A percentile compares a stretch with the other conserved stretches of the same genome.
Conservation (phyloP, 73 alveolate genomes). For the Paramecium biaurelia region DNA sequence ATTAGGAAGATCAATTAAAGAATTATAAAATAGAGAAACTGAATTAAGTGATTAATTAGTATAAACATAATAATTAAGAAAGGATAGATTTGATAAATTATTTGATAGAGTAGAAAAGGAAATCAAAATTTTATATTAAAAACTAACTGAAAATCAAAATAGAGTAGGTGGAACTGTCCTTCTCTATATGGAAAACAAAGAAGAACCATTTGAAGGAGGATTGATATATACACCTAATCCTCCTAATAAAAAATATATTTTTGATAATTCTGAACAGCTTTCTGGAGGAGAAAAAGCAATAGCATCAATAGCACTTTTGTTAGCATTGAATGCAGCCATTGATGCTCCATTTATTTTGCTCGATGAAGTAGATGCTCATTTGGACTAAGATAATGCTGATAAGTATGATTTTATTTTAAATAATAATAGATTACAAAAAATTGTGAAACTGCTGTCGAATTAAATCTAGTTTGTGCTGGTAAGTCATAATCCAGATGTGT, state of each 20-base stretch:
- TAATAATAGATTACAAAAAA: not conserved
- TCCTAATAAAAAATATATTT: constrained; percentile 87
- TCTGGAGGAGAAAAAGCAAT: constrained; percentile 97
- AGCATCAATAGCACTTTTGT: constrained; percentile 83
- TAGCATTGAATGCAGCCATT: constrained; percentile 76
- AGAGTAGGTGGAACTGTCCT: constrained; percentile 87
- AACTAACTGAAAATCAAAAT: constrained; percentile 77
- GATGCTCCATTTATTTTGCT: constrained; percentile 80
- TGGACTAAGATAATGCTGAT: constrained; percentile 77
- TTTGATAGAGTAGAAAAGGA: constrained; percentile 78
- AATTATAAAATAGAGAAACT: constrained; percentile 65
- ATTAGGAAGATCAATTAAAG: constrained; percentile 72
- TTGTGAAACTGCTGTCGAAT: not conserved
- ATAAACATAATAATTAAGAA: constrained; percentile 76
- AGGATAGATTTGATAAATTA: constrained; percentile 68
- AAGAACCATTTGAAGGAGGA: constrained; percentile 87
- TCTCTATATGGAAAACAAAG: constrained; percentile 80
- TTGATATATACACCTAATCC: constrained; percentile 89
- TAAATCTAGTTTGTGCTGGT: not conserved
- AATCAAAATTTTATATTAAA: constrained; percentile 70
- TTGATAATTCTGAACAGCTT: constrained; percentile 63
- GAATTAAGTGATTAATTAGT: constrained; percentile 68
- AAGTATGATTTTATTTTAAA: not conserved
- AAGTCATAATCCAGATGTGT: constrained; percentile 41
- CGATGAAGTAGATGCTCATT: constrained; percentile 95